These are phyloP conservation scores for Rubus parviflorus DNA, from an alignment of 306 rosid genomes.

Conservation along the genomic window DNA sequence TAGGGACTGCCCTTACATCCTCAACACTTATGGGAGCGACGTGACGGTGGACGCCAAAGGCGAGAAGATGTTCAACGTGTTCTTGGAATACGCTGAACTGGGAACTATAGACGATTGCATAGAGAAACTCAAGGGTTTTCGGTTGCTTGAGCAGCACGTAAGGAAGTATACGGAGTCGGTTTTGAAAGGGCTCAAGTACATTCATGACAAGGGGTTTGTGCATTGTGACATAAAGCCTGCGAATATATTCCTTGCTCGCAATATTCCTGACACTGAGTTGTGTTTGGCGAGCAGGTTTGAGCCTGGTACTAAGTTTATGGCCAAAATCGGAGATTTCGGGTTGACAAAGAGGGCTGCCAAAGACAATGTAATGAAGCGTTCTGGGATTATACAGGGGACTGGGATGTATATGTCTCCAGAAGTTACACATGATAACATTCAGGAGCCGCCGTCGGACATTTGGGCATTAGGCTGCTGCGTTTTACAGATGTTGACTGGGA, in stretches of 20 bases:
- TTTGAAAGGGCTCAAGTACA: neutral
- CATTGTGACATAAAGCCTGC: constrained; percentile 22
- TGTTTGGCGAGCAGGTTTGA: too few species aligned
- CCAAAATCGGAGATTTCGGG: constrained; percentile 18
- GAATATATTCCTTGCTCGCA: constrained; percentile 4
- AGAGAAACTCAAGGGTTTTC: neutral
- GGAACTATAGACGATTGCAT: neutral
- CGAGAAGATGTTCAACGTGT: neutral
- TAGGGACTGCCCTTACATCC: neutral
- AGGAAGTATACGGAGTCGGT: neutral
- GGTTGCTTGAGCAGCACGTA: neutral
- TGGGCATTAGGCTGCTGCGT: constrained; percentile 25
- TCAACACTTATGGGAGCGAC: neutral
- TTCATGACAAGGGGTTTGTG: constrained; percentile 12
- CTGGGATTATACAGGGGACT: constrained; percentile 2
- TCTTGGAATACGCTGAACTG: constrained; percentile 19
- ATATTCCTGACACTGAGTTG: too few species aligned
- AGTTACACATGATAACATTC: neutral
- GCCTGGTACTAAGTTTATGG: neutral
- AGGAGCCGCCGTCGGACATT: constrained; percentile 19
- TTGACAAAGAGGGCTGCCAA: neutral
- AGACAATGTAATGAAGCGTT: neutral
- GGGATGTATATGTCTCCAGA: constrained; percentile 13
- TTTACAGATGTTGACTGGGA: constrained; percentile 13
- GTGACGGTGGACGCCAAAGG: neutral